phyloP scores from a whole-genome alignment of 2,329 filamentous ascomycete species.

The Fusarium humuli region DNA sequence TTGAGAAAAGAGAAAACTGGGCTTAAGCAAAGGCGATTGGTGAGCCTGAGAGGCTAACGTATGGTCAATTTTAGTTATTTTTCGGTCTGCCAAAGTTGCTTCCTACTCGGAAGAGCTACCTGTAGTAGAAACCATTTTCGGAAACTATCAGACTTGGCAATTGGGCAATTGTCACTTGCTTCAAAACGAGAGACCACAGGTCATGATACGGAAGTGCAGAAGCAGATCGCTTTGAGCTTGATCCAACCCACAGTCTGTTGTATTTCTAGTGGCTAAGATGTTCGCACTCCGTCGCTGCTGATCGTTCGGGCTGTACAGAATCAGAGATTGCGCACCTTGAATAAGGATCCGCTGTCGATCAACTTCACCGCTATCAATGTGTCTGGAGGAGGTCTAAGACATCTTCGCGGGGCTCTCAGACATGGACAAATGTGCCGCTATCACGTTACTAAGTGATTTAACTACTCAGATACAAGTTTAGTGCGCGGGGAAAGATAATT shows the following conservation, averaged over 20 bases:
- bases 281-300: neutral
- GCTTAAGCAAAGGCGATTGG: neutral
- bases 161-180: neutral
- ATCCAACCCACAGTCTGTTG: neutral
- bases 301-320: accelerated
- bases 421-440: neutral
- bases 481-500: no score
- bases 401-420: constrained; percentile 1
- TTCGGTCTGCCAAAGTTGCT: neutral
- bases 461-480: neutral
- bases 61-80: no score
- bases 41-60: no score
- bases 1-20: neutral
- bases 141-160: neutral
- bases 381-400: neutral
- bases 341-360: neutral
- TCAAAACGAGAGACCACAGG: neutral
- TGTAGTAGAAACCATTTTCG: neutral
- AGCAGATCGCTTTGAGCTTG: no score
- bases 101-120: neutral
- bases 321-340: neutral
- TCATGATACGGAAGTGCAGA: neutral
- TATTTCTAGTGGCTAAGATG: neutral
- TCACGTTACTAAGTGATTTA: accelerated
- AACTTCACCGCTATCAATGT: neutral